Evolutionary conservation across 352 stramenopile genomes (phyloP), one percentile per base, ranked within the genome.

Genomic region (Elongisporangium prolatum): DNA sequence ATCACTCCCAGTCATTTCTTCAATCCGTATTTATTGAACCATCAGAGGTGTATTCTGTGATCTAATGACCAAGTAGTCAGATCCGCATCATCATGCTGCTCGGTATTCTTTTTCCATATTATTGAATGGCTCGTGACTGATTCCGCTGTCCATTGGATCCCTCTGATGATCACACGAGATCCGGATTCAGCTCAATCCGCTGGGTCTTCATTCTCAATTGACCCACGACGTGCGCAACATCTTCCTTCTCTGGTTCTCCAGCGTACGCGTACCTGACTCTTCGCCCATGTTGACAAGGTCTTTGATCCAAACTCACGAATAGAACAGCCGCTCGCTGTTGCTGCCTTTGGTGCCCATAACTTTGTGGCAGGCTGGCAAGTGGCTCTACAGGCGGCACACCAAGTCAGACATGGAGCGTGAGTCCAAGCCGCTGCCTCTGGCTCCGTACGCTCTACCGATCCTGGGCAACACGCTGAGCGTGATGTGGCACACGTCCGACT

Each of bases 381-480:
- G 2, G 28, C 61, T 16, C 21, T 20, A 4, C 37, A 54, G 50
- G 44, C 11, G 49, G n/a, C 17, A 17, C 10, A 37, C 3, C 44
- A 51, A 50, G 47, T 48, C 44, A 24, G 61, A 53, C 60, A 49
- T 18, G 13, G 48, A 61, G 56, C 28, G 28, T 9, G 51, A 28
- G 56, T 21, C 48, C 22, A 21, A 24, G n/a, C 50, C 54, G 18
- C 22, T 74, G 22, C 54, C 68, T 48, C 60, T 53, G 0, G 64
- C 67, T 4, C 63, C 60, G 21, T 68, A 48, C 16, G 80, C 71
- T 7, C 52, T 85, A 0, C 75, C 73, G 2, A 21, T 85, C 6
- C 57, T 86, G 37, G 68, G 72, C 44, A 81, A 82, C 24, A 75
- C 72, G 20, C 24, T 75, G n/a, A 67, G 78, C 17, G 51, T 80